These are phyloP conservation scores for Penicillium ochrochloron DNA, from an alignment of 495 filamentous ascomycete species.

Conservation along the genomic window DNA sequence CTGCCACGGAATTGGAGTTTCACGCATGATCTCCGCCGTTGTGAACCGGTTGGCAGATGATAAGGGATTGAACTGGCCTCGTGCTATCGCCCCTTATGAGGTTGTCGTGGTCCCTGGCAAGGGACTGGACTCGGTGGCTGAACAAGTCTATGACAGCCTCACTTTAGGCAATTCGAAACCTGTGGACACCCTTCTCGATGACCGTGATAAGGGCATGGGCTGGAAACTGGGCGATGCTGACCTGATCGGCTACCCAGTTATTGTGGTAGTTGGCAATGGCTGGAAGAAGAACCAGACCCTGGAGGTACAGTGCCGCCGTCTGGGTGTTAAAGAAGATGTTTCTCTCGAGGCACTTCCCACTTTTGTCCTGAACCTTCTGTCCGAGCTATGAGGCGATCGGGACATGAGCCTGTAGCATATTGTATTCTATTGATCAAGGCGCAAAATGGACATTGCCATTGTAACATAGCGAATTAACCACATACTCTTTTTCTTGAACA, in stretches of 20 bases:
- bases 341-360: conserved; percentile 38
- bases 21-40: conserved; percentile 85
- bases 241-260: conserved; percentile 82
- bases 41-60: conserved; percentile 73
- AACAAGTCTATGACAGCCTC: conserved; percentile 65
- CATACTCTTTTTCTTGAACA: neutral
- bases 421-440: conserved; percentile 6
- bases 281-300: conserved; percentile 67
- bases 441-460: neutral
- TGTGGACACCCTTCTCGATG: conserved; percentile 75
- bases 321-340: conserved; percentile 55
- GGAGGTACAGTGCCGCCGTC: conserved; percentile 79
- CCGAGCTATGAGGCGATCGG: conserved; percentile 38
- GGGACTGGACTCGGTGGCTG: conserved; percentile 51
- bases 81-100: conserved; percentile 83
- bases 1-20: conserved; percentile 94
- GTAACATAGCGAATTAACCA: conserved; percentile 12
- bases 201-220: conserved; percentile 67
- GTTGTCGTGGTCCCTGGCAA: conserved; percentile 67
- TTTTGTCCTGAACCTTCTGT: conserved; percentile 48
- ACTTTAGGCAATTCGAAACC: conserved; percentile 22
- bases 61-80: conserved; percentile 87
- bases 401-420: conserved; percentile 5
- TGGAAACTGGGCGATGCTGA: conserved; percentile 93
- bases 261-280: conserved; percentile 74